Conservation (phyloP, 768 basidiomycete species). For the Dioszegia crocea region DNA sequence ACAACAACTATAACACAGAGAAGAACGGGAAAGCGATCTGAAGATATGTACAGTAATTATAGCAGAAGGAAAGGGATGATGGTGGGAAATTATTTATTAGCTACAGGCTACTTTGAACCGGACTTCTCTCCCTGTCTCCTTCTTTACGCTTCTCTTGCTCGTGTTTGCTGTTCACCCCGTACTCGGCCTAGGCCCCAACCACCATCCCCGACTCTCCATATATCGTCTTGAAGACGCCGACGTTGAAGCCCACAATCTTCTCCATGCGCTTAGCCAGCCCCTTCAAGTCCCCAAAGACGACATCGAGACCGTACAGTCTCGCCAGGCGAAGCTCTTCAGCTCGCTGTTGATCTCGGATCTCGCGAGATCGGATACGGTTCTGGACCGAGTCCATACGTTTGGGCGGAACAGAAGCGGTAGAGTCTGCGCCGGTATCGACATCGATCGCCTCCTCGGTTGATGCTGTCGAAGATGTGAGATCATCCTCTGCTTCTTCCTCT, state of each 20-base stretch:
- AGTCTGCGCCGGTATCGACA: neutral
- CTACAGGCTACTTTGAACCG: neutral
- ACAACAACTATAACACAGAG: neutral
- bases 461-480: neutral
- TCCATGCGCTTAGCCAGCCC: constrained; percentile 27
- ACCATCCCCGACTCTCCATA: constrained; percentile 35
- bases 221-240: constrained; percentile 24
- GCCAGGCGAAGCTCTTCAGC: neutral
- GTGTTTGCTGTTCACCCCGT: no score
- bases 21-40: no score
- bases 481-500: neutral
- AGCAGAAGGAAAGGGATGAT: neutral
- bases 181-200: constrained; percentile 18
- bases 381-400: neutral
- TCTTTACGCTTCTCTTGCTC: no score
- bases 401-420: neutral
- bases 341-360: neutral
- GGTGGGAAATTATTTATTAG: neutral
- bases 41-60: neutral
- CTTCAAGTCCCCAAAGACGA: constrained; percentile 13
- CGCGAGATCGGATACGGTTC: neutral
- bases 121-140: neutral
- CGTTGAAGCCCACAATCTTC: constrained; percentile 32
- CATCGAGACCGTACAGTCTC: constrained; percentile 9
- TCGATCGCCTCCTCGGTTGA: neutral